A percentile compares a stretch with the other conserved stretches of the same genome.
These are phyloP conservation scores for Pseudogymnoascus sp. DNA, from an alignment of 2,329 filamentous ascomycete genomes.

Conservation along the genomic window DNA sequence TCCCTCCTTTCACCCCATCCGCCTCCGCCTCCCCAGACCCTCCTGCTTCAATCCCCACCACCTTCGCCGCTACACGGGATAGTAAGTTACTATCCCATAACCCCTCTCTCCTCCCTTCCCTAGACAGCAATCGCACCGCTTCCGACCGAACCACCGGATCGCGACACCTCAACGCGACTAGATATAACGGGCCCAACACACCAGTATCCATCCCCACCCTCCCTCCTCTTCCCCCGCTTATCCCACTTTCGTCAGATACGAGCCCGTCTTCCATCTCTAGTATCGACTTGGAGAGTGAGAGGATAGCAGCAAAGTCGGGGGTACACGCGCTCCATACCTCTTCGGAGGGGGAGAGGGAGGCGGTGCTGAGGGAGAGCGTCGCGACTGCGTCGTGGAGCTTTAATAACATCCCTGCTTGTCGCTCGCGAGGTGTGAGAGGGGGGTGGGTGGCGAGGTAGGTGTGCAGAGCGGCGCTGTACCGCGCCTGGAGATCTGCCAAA, in stretches of 20 bases:
- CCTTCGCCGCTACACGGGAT: conserved; percentile 10
- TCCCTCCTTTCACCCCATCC: neutral
- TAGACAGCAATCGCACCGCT: conserved; percentile 51
- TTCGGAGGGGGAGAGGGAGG: neutral
- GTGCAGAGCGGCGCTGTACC: neutral
- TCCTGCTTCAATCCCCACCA: conserved; percentile 15
- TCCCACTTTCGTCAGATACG: no score
- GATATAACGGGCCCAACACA: conserved; percentile 54
- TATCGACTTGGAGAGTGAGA: no score
- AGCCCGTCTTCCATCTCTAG: no score
- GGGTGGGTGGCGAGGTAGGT: neutral
- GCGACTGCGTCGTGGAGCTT: neutral
- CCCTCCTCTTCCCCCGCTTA: no score
- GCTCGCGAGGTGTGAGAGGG: neutral
- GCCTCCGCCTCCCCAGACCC: neutral
- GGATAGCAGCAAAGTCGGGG: no score
- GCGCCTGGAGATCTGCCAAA: no score
- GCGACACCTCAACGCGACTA: conserved; percentile 56
- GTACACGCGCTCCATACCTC: no score
- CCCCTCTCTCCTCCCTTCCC: conserved; percentile 54
- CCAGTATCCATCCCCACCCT: conserved; percentile 39
- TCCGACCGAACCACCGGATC: conserved; percentile 47
- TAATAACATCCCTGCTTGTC: neutral
- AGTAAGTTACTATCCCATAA: conserved; percentile 48
- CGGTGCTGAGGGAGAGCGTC: neutral